Percentiles rank a stretch among this genome's conserved stretches.
These are phyloP conservation scores for Ustilaginoidea virens DNA, from an alignment of 2,329 filamentous ascomycete species.

Conservation along the genomic window DNA sequence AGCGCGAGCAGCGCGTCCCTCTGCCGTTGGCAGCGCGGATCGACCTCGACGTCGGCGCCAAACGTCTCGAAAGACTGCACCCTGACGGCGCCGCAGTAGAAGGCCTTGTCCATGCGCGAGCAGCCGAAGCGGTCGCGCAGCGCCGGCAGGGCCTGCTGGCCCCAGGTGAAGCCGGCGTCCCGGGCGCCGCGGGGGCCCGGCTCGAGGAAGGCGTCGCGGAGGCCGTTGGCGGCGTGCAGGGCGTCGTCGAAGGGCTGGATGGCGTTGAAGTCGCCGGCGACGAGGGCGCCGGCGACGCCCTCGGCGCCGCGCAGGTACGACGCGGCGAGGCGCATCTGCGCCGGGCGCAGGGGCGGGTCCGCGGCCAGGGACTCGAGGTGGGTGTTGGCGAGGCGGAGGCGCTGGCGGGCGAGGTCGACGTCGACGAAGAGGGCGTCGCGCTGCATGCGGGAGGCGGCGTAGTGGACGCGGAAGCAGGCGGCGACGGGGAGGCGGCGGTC, in stretches of 20 bases:
- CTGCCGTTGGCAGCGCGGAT: slow-evolving; percentile 16
- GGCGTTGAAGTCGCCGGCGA: slow-evolving; percentile 42
- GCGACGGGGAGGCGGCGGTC: slow-evolving; percentile 28
- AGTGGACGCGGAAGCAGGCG: slow-evolving; percentile 33
- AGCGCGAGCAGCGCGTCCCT: slow-evolving; percentile 10
- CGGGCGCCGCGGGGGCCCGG: slow-evolving; percentile 32
- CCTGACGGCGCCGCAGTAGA: slow-evolving; percentile 23
- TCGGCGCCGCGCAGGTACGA: slow-evolving; percentile 22
- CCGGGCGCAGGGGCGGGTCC: slow-evolving; percentile 30
- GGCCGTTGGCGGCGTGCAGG: slow-evolving; percentile 28
- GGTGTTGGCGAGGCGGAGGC: slow-evolving; percentile 35
- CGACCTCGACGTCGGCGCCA: slow-evolving; percentile 26
- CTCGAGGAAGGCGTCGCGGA: slow-evolving; percentile 37
- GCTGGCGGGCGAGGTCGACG: slow-evolving; percentile 12
- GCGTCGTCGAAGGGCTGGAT: slow-evolving; percentile 36
- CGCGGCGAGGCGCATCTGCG: slow-evolving; percentile 29
- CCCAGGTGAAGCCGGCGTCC: slow-evolving; percentile 41
- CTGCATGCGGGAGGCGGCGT: slow-evolving; percentile 30
- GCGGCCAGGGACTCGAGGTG: slow-evolving; percentile 39
- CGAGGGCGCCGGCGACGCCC: slow-evolving; percentile 22
- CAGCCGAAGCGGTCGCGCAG: slow-evolving; percentile 29
- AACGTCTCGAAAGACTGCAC: slow-evolving; percentile 27
- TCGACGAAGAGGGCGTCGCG: slow-evolving; percentile 42
- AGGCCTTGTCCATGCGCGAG: slow-evolving; percentile 37
- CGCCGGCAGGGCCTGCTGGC: slow-evolving; percentile 30